Evolutionary conservation across 2,329 filamentous ascomycete genomes (phyloP).

Genomic region (Neonectria magnoliae): DNA sequence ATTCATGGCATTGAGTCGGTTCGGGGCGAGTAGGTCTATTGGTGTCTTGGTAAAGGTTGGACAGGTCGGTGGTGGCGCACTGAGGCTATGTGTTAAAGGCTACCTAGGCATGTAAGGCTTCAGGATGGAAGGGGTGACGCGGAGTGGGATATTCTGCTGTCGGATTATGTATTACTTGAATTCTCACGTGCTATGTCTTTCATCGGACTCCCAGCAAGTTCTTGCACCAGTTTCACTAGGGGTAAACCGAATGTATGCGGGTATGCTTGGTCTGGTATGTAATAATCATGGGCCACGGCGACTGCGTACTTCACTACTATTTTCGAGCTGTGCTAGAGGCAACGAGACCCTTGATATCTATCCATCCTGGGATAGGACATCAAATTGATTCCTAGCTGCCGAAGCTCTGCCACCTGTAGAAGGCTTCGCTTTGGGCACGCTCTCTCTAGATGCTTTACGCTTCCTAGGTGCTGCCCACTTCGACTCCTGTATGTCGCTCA

Average conservation of each 20-base stretch:
- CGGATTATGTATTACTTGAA: constrained; percentile 7
- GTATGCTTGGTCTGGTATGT: not conserved
- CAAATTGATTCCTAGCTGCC: constrained; percentile 37
- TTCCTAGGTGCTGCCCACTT: constrained; percentile 21
- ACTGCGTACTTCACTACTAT: too few species aligned
- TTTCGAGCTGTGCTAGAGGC: not conserved
- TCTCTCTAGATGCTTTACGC: constrained; percentile 20
- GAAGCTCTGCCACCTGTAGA: constrained; percentile 5
- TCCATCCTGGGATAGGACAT: constrained; percentile 33
- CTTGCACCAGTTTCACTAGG: not conserved
- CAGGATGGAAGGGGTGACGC: not conserved
- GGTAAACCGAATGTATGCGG: not conserved
- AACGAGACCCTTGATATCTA: not conserved
- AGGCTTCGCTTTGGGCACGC: not conserved
- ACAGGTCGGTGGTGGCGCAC: constrained; percentile 9
- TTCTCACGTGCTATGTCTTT: not conserved
- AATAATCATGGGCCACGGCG: not conserved
- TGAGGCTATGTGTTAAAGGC: not conserved
- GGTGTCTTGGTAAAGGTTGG: not conserved
- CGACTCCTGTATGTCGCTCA: not conserved
- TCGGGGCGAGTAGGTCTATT: not conserved
- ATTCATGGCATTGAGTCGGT: constrained; percentile 45
- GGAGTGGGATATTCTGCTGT: not conserved
- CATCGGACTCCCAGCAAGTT: not conserved
- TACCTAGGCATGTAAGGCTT: not conserved